Evolutionary conservation across 345 rosid genomes (phyloP).

Genomic region (Iberis pinnata): DNA sequence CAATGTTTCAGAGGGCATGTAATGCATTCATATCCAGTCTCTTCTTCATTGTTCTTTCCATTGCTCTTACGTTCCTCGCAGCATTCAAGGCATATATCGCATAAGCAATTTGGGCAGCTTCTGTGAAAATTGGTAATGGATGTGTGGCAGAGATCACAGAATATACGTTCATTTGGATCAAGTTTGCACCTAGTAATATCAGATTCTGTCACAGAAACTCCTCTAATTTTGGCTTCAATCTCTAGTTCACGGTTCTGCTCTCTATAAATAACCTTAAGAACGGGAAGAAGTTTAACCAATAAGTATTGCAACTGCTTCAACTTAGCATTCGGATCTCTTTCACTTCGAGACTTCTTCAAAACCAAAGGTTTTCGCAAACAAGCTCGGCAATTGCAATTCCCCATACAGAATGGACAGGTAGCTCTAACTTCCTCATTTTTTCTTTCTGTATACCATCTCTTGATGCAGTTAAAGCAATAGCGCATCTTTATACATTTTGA

Average conservation of each 20-base stretch:
- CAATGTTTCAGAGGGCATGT: conserved; percentile 62
- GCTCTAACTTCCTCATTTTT: conserved; percentile 14
- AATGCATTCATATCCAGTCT: conserved; percentile 23
- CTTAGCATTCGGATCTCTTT: conserved; percentile 18
- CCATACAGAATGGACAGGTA: conserved; percentile 23
- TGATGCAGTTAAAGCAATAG: conserved; percentile 23
- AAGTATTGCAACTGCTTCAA: conserved; percentile 32
- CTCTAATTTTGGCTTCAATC: conserved; percentile 23
- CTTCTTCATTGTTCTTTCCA: conserved; percentile 19
- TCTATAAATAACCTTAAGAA: conserved; percentile 17
- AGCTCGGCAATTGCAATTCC: conserved; percentile 27
- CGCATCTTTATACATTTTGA: conserved; percentile 12
- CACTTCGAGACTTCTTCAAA: background rate
- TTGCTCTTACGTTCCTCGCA: conserved; percentile 39
- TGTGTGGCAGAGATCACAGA: conserved; percentile 47
- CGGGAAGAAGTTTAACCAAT: conserved; percentile 29
- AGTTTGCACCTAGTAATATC: conserved; percentile 15
- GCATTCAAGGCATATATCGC: conserved; percentile 52
- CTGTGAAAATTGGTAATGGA: conserved; percentile 49
- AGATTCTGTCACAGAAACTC: conserved; percentile 18
- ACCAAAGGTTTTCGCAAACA: conserved; percentile 25
- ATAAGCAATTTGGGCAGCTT: conserved; percentile 44
- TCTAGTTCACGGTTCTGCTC: conserved; percentile 33
- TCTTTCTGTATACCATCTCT: conserved; percentile 28
- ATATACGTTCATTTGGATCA: conserved; percentile 25